phyloP scores from a whole-genome alignment of 805 yeast genomes.

The Kodamaea laetipori region DNA sequence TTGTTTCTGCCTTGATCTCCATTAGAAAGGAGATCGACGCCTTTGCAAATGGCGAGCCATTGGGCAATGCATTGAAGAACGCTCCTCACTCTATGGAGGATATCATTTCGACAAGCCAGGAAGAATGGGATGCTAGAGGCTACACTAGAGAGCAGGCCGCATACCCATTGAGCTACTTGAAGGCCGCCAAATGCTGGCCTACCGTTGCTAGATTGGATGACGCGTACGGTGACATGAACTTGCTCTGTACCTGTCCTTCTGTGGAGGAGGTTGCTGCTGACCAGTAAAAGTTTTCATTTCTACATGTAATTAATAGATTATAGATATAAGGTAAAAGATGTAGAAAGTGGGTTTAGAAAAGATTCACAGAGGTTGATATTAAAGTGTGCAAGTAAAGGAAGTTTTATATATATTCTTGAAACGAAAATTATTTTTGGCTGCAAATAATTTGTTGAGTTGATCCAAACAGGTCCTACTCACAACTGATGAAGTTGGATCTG shows the following conservation, averaged over 20 bases:
- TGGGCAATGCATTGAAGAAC: constrained; percentile 74
- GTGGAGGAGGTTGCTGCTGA: constrained; percentile 67
- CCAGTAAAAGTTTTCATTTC: constrained; percentile 3
- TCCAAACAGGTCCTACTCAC: too few species aligned
- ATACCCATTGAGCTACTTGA: constrained; percentile 79
- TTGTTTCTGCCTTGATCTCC: constrained; percentile 81
- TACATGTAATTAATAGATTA: constrained; percentile 8
- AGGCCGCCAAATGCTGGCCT: constrained; percentile 89
- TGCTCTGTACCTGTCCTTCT: constrained; percentile 90
- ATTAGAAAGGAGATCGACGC: constrained; percentile 82
- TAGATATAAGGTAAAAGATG: background rate
- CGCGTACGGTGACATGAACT: constrained; percentile 88
- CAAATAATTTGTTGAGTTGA: too few species aligned
- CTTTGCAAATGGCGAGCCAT: constrained; percentile 63
- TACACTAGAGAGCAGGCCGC: constrained; percentile 94
- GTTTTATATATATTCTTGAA: too few species aligned
- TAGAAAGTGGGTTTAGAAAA: background rate
- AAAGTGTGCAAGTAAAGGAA: too few species aligned
- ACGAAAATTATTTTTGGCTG: too few species aligned
- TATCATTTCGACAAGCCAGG: constrained; percentile 55
- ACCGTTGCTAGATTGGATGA: constrained; percentile 91
- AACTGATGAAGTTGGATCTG: too few species aligned
- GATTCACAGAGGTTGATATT: too few species aligned
- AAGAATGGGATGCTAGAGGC: constrained; percentile 82
- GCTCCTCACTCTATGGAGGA: constrained; percentile 92